Percentiles rank a stretch among this genome's conserved stretches.
Conservation (phyloP, 2,329 filamentous ascomycete genomes). For the Lasiodiplodia sp. region DNA sequence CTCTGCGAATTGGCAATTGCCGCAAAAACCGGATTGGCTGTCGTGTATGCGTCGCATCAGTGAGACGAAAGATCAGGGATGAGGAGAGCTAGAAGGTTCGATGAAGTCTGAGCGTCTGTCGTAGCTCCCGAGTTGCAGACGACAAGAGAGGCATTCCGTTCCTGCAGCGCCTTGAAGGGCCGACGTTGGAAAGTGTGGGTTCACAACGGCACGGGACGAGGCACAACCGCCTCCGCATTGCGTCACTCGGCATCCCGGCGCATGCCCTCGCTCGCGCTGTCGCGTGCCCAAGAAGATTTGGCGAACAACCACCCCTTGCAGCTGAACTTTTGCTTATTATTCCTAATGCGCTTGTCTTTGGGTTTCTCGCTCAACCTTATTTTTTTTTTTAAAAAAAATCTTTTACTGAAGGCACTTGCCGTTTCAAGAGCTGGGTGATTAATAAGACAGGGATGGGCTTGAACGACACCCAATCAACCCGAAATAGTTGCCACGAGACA, state of each 20-base stretch:
- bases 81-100: background rate
- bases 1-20: background rate
- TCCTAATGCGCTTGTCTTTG: no score
- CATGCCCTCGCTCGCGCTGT: background rate
- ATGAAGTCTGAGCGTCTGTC: no score
- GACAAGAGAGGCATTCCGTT: background rate
- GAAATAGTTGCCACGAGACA: no score
- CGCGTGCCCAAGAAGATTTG: background rate
- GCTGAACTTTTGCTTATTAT: no score
- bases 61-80: background rate
- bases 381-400: no score
- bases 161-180: background rate
- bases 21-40: background rate
- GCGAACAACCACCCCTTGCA: no score
- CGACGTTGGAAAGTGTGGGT: constrained; percentile 1
- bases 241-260: constrained; percentile 9
- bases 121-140: background rate
- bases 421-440: no score
- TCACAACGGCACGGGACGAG: constrained; percentile 14
- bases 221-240: constrained; percentile 20
- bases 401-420: no score
- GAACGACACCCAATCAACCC: no score
- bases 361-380: no score
- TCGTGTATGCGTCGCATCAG: background rate
- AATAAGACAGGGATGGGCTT: no score